These are phyloP conservation scores for Amanita molliuscula DNA, from an alignment of 768 basidiomycete genomes.

Conservation along the genomic window DNA sequence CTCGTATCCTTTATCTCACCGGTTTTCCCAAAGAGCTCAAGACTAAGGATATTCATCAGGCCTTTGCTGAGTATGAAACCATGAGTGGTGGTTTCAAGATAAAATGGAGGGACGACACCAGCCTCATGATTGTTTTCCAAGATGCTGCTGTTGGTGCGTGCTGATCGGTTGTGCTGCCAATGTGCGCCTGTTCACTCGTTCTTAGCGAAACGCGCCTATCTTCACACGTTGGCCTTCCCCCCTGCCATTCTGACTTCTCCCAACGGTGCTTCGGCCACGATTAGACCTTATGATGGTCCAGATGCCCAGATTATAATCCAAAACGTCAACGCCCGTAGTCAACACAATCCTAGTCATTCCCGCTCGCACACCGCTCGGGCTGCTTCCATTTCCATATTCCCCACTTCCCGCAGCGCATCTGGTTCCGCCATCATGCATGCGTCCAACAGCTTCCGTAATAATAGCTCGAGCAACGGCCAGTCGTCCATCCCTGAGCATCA, in stretches of 20 bases:
- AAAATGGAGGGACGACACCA: constrained; percentile 98
- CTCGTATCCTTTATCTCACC: constrained; percentile 86
- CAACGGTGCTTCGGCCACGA: constrained; percentile 43
- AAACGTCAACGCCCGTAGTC: constrained; percentile 66
- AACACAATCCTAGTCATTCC: constrained; percentile 48
- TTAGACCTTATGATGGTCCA: constrained; percentile 89
- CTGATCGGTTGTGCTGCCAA: constrained; percentile 2
- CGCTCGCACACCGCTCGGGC: constrained; percentile 67
- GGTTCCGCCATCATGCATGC: constrained; percentile 18
- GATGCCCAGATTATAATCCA: constrained; percentile 86
- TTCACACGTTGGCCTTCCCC: constrained; percentile 77
- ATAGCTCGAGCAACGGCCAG: constrained; percentile 21
- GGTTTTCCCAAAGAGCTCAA: constrained; percentile 95
- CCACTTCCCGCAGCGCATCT: constrained; percentile 38
- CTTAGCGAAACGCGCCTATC: constrained; percentile 90
- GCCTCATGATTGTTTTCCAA: constrained; percentile 87
- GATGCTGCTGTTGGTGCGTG: constrained; percentile 83
- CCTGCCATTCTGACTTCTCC: constrained; percentile 58
- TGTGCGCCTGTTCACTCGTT: constrained; percentile 3
- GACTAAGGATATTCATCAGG: constrained; percentile 90
- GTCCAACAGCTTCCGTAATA: constrained; percentile 20
- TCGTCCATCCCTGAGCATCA: constrained; percentile 43
- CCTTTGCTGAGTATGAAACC: constrained; percentile 84
- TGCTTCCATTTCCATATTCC: constrained; percentile 54
- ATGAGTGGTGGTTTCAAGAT: constrained; percentile 92